phyloP scores from a whole-genome alignment of 306 rosid species.

The Delonix regia region DNA sequence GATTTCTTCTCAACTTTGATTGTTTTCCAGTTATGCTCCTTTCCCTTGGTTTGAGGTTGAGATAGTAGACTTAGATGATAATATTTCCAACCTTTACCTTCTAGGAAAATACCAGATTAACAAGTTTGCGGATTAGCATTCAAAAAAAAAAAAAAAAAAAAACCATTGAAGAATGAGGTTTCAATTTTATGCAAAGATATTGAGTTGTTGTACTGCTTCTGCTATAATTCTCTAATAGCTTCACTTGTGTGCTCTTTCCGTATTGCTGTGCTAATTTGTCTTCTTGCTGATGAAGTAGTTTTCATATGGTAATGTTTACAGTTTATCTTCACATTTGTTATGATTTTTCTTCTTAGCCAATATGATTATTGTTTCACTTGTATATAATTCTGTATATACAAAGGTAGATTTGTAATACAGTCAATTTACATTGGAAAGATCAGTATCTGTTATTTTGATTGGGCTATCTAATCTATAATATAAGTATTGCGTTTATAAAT shows the following conservation, averaged over 20 bases:
- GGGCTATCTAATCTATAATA: conserved; percentile 1
- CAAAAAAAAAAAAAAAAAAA: background rate
- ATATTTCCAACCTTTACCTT: conserved; percentile 8
- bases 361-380: conserved; percentile 10
- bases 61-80: conserved; percentile 8
- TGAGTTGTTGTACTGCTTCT: background rate
- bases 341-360: background rate
- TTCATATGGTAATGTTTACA: background rate
- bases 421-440: background rate
- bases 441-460: background rate
- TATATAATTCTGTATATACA: background rate
- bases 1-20: background rate
- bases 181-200: background rate
- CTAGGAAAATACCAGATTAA: background rate
- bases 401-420: background rate
- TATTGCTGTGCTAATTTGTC: background rate
- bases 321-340: background rate
- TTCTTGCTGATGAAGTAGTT: conserved; percentile 10
- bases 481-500: conserved; percentile 3
- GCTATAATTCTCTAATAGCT: background rate
- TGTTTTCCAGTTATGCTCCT: background rate
- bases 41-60: background rate
- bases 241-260: background rate
- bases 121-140: background rate
- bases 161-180: background rate